These are phyloP conservation scores for Wickerhamiella vanderwaltii DNA, from an alignment of 805 yeast species.

Conservation along the genomic window DNA sequence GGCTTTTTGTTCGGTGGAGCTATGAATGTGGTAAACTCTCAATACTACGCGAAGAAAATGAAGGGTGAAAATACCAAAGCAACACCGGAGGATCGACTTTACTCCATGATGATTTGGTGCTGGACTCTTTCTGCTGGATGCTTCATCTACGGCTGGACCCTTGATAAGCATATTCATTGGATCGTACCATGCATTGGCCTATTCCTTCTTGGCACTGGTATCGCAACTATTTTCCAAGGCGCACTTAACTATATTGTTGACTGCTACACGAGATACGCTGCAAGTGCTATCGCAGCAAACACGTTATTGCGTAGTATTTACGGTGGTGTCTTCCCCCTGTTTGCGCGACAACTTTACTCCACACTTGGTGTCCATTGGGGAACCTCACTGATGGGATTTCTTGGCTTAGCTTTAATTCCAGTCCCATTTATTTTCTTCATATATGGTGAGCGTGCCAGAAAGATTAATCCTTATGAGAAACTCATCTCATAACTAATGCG, in stretches of 20 bases:
- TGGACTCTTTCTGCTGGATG: constrained; percentile 42
- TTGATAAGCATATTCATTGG: constrained; percentile 36
- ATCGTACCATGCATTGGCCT: constrained; percentile 46
- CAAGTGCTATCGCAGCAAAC: constrained; percentile 54
- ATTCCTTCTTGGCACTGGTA: constrained; percentile 39
- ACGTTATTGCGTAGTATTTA: constrained; percentile 44
- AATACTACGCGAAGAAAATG: constrained; percentile 21
- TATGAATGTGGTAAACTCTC: constrained; percentile 22
- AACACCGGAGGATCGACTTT: constrained; percentile 48
- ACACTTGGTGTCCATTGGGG: constrained; percentile 44
- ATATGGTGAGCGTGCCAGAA: constrained; percentile 31
- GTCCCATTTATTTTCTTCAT: constrained; percentile 42
- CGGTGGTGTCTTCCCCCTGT: constrained; percentile 53
- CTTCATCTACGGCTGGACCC: constrained; percentile 55
- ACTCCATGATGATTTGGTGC: constrained; percentile 39
- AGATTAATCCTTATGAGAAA: constrained; percentile 17
- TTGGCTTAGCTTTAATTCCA: constrained; percentile 33
- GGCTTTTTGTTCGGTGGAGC: constrained; percentile 28
- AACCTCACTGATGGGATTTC: constrained; percentile 36
- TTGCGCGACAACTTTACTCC: constrained; percentile 47
- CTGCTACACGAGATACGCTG: constrained; percentile 45
- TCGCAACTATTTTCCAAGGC: constrained; percentile 48
- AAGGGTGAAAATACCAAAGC: background rate
- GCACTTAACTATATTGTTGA: constrained; percentile 52
- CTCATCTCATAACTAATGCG: no score